Base-by-base conservation (phyloP, 345 rosid species). In the Cardamine occulta region DNA sequence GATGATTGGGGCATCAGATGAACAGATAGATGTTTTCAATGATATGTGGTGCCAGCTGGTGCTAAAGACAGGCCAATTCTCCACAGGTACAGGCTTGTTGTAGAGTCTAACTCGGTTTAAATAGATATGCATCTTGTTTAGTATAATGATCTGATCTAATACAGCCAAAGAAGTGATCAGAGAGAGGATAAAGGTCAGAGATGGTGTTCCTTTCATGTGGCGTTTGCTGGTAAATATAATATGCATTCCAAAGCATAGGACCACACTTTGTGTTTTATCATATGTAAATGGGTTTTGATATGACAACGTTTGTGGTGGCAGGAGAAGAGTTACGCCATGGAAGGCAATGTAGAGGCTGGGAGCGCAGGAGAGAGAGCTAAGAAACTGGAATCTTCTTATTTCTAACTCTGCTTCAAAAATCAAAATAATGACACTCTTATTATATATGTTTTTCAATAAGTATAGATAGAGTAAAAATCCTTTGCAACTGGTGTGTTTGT, bases 1-100 rank as follows among this genome's bases (percentile, higher is more conserved):
- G 98, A 82, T 84, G 34, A 81, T 91, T 2, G 96, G 93, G 49
- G 98, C 97, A 74, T 94, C 98, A 7, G 93, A 87, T 75, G 97
- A 91, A 82, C 97, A 89, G 65, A 84, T 87, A 23, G 98, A 94
- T 69, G 97, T 91, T n/a, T 94, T 91, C 62, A 87, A 86, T 42
- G 97, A 94, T 79, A 84, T 94, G 55, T 94, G 90, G 94, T 89
- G 80, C 72, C 67, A n/a, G 37, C 51, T 89, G 83, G 75, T 94
- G 67, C 86, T 94, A 56, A 82, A 85, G 28, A 75, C 83, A 39
- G 96, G 91, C 70, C 81, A 84, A 87, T 82, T 72, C 72, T 58
- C 78, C 47, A 82, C 78, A 63, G 98, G 97, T 94, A 83, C 18
- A 32, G 80, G 32, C 15, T 75, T 54, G 45, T 44, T 56, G 26